Base-by-base conservation (phyloP, 305 asterid species). In the Striga hermonthica region DNA sequence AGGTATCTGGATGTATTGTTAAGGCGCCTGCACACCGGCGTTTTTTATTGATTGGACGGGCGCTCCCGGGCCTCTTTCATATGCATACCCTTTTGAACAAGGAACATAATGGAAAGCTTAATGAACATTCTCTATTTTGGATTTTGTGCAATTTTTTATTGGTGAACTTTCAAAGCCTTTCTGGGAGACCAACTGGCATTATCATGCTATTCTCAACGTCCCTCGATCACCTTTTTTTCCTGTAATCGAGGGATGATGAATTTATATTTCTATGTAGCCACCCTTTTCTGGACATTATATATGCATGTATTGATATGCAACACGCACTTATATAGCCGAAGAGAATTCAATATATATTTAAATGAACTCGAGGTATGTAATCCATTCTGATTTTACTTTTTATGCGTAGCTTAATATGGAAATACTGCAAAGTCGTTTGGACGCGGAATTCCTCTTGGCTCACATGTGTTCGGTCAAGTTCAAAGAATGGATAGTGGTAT, bases 401-500 rank as follows among this genome's bases (percentile, higher is more conserved):
- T 57, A 36, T 62, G 43, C 76, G 76, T 79, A 93, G 99, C 96
- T 93, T 69, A 87, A 90, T 80, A 93, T 93, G 99, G 95, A 83
- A 66, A 82, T 85, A 41, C 63, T 93, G 81, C 99, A 93, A 82
- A 90, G 87, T 79, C 91, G 97, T 64, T 80, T 93, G 78, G 99
- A 93, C 60, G 99, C 97, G 57, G 99, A 93, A 74, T 93, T 93
- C 76, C 96, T 93, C 57, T 67, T 93, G 84, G 77, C 99, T 14
- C 96, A 93, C 74, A 93, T 93, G 99, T 93, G 99, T 79, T 90
- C 97, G 4, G 97, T 93, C 73, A 93, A 93, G 78, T 93, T 93
- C 80, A 86, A 93, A 82, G 97, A 93, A 80, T 93, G 99, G 99
- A 85, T 90, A 62, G 99, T 93, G 61, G 95, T 93, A 67, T 76